phyloP scores from a whole-genome alignment of 1,284 basidiomycete species.

The Trichosporon ovoides region DNA sequence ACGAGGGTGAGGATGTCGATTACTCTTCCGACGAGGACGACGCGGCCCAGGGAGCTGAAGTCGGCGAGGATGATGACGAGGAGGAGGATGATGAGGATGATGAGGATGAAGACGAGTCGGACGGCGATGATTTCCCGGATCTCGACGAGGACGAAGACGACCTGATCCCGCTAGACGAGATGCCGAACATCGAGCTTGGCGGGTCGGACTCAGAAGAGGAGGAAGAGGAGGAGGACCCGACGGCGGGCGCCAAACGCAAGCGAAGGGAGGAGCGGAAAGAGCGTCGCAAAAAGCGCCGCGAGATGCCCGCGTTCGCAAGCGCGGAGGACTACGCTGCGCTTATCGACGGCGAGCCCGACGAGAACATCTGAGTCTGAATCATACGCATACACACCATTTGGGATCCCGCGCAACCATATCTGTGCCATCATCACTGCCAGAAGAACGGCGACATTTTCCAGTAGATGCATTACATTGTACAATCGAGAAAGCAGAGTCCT shows the following conservation, averaged over 20 bases:
- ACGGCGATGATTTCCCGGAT: constrained; percentile 27
- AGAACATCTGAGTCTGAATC: constrained; percentile 47
- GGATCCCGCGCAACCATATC: not conserved
- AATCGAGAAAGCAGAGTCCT: constrained; percentile 4
- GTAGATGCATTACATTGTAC: constrained; percentile 3
- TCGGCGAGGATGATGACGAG: constrained; percentile 34
- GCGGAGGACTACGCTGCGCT: constrained; percentile 93
- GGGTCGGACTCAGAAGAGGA: constrained; percentile 37
- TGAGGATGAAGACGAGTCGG: constrained; percentile 21
- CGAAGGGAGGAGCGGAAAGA: constrained; percentile 54
- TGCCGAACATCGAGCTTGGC: constrained; percentile 46
- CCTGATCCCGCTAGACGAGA: constrained; percentile 44
- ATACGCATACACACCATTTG: constrained; percentile 6
- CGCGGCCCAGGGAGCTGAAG: constrained; percentile 32
- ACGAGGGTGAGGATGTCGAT: constrained; percentile 54
- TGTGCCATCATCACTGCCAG: not conserved
- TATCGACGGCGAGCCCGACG: constrained; percentile 75
- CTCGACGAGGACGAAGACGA: constrained; percentile 50
- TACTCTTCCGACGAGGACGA: constrained; percentile 56
- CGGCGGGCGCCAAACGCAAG: constrained; percentile 51
- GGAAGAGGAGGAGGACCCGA: constrained; percentile 53
- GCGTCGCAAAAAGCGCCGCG: constrained; percentile 62
- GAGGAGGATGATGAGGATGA: constrained; percentile 23
- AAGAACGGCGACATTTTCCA: not conserved
- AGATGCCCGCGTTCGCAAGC: constrained; percentile 81